phyloP scores from a whole-genome alignment of 1,139 yeast genomes.

The Nadsonia starkeyi-henricii region DNA sequence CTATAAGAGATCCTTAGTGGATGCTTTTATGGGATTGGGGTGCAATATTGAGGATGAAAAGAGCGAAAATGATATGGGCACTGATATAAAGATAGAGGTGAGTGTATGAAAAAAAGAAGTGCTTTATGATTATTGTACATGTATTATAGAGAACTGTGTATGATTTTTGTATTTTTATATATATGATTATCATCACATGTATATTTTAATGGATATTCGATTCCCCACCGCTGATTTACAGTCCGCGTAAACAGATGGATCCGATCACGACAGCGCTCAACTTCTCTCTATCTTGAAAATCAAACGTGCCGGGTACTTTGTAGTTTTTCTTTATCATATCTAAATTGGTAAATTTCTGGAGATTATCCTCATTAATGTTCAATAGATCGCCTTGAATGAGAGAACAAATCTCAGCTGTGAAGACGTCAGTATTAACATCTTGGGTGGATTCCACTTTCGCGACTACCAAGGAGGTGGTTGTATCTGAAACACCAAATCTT shows the following conservation, averaged over 20 bases:
- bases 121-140: slow-evolving; percentile 3
- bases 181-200: too few species aligned
- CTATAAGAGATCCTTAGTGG: slow-evolving; percentile 65
- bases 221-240: background rate
- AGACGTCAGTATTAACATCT: slow-evolving; percentile 5
- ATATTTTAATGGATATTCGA: too few species aligned
- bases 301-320: slow-evolving; percentile 14
- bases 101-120: background rate
- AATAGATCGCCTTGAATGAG: slow-evolving; percentile 13
- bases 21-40: slow-evolving; percentile 81
- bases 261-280: slow-evolving; percentile 9
- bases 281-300: slow-evolving; percentile 4
- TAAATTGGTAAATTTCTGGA: slow-evolving; percentile 22
- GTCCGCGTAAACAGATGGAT: slow-evolving; percentile 9
- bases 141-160: background rate
- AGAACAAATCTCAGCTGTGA: background rate
- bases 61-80: slow-evolving; percentile 6
- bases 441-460: slow-evolving; percentile 22
- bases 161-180: too few species aligned
- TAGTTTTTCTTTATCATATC: slow-evolving; percentile 24
- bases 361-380: slow-evolving; percentile 22
- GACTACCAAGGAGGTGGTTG: slow-evolving; percentile 23
- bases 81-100: slow-evolving; percentile 3
- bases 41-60: slow-evolving; percentile 66
- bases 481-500: slow-evolving; percentile 33